Conservation (phyloP, 1,284 basidiomycete species). For the Sanguinoderma infundibulare region DNA sequence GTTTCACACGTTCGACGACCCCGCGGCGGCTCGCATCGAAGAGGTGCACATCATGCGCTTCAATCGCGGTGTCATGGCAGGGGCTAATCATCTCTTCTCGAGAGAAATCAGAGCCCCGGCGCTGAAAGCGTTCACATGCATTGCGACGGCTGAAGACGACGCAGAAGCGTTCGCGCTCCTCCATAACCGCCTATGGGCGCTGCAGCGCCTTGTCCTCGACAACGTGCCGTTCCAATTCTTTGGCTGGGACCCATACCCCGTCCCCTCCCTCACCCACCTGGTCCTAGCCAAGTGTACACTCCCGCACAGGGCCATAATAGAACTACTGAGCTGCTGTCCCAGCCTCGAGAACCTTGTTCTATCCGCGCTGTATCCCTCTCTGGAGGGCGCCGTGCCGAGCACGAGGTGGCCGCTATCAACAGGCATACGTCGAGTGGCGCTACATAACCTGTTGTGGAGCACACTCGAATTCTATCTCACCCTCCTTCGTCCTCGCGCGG, state of each 20-base stretch:
- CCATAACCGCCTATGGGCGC: background rate
- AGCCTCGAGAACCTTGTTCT: background rate
- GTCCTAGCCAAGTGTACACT: background rate
- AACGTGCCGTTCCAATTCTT: background rate
- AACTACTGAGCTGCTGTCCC: background rate
- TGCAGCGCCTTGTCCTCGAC: slow-evolving; percentile 1
- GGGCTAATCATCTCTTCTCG: background rate
- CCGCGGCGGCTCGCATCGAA: background rate
- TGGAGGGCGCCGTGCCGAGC: background rate
- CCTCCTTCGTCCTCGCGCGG: background rate
- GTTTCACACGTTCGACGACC: background rate
- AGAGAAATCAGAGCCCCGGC: background rate
- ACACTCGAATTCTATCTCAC: slow-evolving; percentile 4
- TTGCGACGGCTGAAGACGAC: background rate
- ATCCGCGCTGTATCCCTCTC: background rate
- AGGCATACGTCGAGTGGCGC: background rate
- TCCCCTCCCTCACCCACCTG: slow-evolving; percentile 1
- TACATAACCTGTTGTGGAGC: background rate
- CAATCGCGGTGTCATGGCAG: background rate
- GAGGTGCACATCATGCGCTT: slow-evolving; percentile 1
- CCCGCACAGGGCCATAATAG: background rate
- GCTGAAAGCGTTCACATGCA: slow-evolving; percentile 5
- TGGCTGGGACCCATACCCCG: background rate
- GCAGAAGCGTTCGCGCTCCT: background rate
- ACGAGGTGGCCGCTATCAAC: background rate